Percentiles rank a stretch among this genome's conserved stretches.
These are phyloP conservation scores for Nothopassalora personata DNA, from an alignment of 2,329 filamentous ascomycete species.

Conservation along the genomic window DNA sequence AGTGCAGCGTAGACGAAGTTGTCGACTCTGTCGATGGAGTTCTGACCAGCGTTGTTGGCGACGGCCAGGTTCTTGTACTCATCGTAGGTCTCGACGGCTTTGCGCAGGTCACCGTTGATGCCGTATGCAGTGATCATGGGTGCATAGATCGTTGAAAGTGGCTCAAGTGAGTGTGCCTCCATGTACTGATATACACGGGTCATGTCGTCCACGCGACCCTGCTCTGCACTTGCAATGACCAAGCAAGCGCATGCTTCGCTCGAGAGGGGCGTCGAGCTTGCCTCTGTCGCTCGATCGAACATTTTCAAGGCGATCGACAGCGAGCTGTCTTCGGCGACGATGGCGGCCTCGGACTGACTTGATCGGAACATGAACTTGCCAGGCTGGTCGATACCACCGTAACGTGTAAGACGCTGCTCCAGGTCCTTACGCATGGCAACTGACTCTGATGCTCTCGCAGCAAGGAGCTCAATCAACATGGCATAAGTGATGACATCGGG, in stretches of 20 bases:
- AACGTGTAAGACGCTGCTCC: slow-evolving; percentile 77
- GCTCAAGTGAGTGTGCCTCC: slow-evolving; percentile 68
- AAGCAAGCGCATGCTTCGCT: slow-evolving; percentile 79
- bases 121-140: slow-evolving; percentile 95
- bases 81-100: slow-evolving; percentile 90
- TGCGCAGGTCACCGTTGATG: slow-evolving; percentile 70
- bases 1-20: slow-evolving; percentile 84
- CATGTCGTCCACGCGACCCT: slow-evolving; percentile 81
- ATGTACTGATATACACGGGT: slow-evolving; percentile 85
- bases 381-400: slow-evolving; percentile 75
- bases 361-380: slow-evolving; percentile 86
- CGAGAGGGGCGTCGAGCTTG: slow-evolving; percentile 61
- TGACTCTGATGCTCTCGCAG: slow-evolving; percentile 74
- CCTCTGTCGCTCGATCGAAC: slow-evolving; percentile 68
- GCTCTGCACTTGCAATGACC: slow-evolving; percentile 79
- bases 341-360: slow-evolving; percentile 78
- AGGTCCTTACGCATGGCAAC: slow-evolving; percentile 65
- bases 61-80: slow-evolving; percentile 90
- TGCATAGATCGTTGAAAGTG: slow-evolving; percentile 77
- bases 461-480: slow-evolving; percentile 76
- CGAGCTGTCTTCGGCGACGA: slow-evolving; percentile 80
- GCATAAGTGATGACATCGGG: slow-evolving; percentile 84
- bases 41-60: slow-evolving; percentile 68
- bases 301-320: slow-evolving; percentile 79
- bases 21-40: slow-evolving; percentile 67